Conservation (phyloP, 1,284 basidiomycete genomes). For the Trametes sp. region DNA sequence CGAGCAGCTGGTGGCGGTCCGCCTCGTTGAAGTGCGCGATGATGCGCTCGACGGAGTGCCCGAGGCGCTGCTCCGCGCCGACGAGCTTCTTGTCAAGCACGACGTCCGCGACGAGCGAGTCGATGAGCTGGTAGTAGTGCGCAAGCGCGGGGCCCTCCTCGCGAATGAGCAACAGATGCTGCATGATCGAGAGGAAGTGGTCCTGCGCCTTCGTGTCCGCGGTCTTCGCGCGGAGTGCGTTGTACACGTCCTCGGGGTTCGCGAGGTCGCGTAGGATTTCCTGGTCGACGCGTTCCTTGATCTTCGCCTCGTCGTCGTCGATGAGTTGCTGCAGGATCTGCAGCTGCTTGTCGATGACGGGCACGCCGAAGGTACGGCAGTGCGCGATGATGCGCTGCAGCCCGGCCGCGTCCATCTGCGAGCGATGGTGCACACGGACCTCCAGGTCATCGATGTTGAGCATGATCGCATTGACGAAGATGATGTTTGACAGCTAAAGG, state of each 20-base stretch:
- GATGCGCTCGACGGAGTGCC: constrained; percentile 89
- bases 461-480: constrained; percentile 75
- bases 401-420: constrained; percentile 90
- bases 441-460: constrained; percentile 77
- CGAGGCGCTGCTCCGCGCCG: constrained; percentile 87
- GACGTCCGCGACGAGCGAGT: constrained; percentile 92
- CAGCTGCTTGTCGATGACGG: constrained; percentile 75
- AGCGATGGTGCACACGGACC: constrained; percentile 83
- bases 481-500: constrained; percentile 67
- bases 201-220: constrained; percentile 83
- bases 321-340: constrained; percentile 70
- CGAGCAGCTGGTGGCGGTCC: constrained; percentile 82
- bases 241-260: constrained; percentile 89
- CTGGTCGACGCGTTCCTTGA: constrained; percentile 82
- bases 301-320: constrained; percentile 81
- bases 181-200: constrained; percentile 92
- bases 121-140: constrained; percentile 93
- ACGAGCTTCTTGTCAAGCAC: constrained; percentile 92
- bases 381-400: constrained; percentile 79
- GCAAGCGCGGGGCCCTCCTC: constrained; percentile 86
- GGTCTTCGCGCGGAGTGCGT: constrained; percentile 79
- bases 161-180: constrained; percentile 90
- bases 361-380: constrained; percentile 73
- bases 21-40: constrained; percentile 93
- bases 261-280: constrained; percentile 80